Conservation (phyloP, 805 yeast genomes). For the Myxozyma lipomycoides region DNA sequence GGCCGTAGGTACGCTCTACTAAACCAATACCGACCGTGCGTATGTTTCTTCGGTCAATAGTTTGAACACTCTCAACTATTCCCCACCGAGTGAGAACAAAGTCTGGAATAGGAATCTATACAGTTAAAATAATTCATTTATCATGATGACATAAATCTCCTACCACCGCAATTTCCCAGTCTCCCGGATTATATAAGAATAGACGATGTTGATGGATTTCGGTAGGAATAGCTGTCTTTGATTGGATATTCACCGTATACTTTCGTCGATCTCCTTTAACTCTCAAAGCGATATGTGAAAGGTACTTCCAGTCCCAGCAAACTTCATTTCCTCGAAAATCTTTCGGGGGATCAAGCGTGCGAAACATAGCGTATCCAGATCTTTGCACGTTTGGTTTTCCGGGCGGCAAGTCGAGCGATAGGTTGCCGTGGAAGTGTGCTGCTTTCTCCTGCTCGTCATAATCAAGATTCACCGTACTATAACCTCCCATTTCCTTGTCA, state of each 20-base stretch:
- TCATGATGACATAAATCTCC: background rate
- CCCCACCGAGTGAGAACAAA: constrained; percentile 85
- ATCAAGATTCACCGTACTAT: constrained; percentile 57
- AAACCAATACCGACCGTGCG: constrained; percentile 75
- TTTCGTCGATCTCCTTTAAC: constrained; percentile 44
- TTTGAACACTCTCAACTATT: constrained; percentile 51
- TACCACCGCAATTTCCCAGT: constrained; percentile 76
- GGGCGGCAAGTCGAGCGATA: constrained; percentile 62
- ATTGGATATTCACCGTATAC: constrained; percentile 75
- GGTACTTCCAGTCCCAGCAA: constrained; percentile 70
- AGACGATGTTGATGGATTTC: constrained; percentile 80
- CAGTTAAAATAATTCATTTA: background rate
- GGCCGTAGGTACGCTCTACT: constrained; percentile 73
- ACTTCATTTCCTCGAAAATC: constrained; percentile 39
- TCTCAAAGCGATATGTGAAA: constrained; percentile 54
- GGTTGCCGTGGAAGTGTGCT: constrained; percentile 68
- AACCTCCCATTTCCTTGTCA: constrained; percentile 77
- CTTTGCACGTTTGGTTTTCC: constrained; percentile 60
- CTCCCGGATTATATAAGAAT: constrained; percentile 64
- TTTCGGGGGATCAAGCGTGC: constrained; percentile 62
- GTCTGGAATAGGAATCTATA: constrained; percentile 58
- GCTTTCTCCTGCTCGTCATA: constrained; percentile 41
- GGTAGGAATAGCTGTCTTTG: constrained; percentile 70
- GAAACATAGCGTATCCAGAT: constrained; percentile 77
- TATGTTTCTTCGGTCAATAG: constrained; percentile 59